These are phyloP conservation scores for Malus hybrid DNA, from an alignment of 331 rosid species.

Conservation along the genomic window DNA sequence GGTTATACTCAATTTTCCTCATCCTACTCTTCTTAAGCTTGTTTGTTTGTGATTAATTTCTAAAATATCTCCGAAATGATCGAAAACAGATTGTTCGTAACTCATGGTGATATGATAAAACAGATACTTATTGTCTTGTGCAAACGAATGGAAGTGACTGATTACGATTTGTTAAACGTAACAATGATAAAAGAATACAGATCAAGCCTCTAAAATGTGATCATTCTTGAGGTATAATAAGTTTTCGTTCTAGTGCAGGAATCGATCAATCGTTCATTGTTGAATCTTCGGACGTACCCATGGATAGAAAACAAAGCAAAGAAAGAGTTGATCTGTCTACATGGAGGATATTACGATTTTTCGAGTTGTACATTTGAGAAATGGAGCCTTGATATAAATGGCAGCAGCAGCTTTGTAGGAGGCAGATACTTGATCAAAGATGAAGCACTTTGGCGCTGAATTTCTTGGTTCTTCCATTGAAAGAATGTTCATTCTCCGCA, in stretches of 20 bases:
- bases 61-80: not conserved
- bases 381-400: conserved; percentile 67
- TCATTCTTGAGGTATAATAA: not conserved
- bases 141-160: too few species aligned
- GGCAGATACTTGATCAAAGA: conserved; percentile 34
- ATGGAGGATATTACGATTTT: conserved; percentile 79
- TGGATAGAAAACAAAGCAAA: conserved; percentile 72
- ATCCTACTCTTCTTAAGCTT: not conserved
- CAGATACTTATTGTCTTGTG: not conserved
- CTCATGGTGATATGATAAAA: not conserved
- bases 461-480: not conserved
- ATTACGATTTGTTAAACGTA: too few species aligned
- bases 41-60: not conserved
- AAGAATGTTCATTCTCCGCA: too few species aligned
- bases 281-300: conserved; percentile 74
- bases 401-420: not conserved
- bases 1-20: conserved; percentile 26
- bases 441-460: conserved; percentile 53
- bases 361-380: conserved; percentile 72
- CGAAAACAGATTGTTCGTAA: not conserved
- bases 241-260: conserved; percentile 42
- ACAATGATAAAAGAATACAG: not conserved
- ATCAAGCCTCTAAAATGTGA: not conserved
- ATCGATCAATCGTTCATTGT: conserved; percentile 58
- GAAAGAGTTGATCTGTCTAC: conserved; percentile 47